Evolutionary conservation across 1,139 yeast genomes (phyloP), one percentile per base, ranked within the genome.

Genomic region (Blastobotrys petasosporus): DNA sequence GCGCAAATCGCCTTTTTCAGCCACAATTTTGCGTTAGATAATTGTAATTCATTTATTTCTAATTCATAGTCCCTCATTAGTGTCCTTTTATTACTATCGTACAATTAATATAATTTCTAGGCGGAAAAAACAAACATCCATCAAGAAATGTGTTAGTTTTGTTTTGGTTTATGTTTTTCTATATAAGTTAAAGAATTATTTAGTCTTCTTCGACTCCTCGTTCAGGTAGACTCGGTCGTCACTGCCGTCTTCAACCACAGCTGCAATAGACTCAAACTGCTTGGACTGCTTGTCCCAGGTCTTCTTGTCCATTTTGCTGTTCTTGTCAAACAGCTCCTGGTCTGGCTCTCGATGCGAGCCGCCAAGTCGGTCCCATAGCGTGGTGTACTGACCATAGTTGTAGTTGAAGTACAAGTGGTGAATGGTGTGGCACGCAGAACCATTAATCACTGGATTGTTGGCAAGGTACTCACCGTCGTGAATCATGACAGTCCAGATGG

Each of bases 401-500:
- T 92, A 92, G 74, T 90, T 90, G 77, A 92, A 92, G 69, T 92
- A 92, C 61, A 92, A 71, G 64, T 92, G 98, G 68, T 92, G 98
- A 43, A 92, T 81, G 3, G 98, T 90, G 69, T 92, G 98, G 69
- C 97, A 90, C 4, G 98, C 98, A 28, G 97, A 90, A 58, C 98
- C 98, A 66, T 92, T 92, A 54, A 92, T 85, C 49, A 87, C 77
- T 6, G 97, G 96, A 65, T 88, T 95, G 65, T 86, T 85, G 41
- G 96, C 84, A 72, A 92, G 67, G 66, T 88, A 94, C 63, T 88
- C 94, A 53, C 98, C 98, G 65, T 92, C 98, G 67, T 92, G 98
- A 63, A 92, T 92, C 94, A 90, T 83, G 37, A 92, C 95, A 3
- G 98, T 87, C 98, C 98, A 92, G 63, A 92, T 81, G 68, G 94